phyloP scores from a whole-genome alignment of 1,139 yeast species.

The Kodamaea fungicola region DNA sequence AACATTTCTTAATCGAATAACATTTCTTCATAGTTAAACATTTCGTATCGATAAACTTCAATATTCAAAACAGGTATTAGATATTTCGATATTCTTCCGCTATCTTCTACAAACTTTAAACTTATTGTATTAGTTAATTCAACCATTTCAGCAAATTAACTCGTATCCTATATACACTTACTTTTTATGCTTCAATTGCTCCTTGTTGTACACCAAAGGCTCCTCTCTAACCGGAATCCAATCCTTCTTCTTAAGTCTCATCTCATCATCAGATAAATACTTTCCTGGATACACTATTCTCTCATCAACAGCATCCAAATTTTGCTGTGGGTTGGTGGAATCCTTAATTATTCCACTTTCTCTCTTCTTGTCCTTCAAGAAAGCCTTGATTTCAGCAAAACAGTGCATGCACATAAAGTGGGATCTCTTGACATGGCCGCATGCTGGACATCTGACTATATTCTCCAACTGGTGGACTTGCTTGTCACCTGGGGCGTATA shows the following conservation, averaged over 20 bases:
- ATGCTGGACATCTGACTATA: conserved; percentile 88
- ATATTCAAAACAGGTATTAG: too few relatives aligned
- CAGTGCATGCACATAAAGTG: conserved; percentile 93
- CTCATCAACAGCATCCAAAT: conserved; percentile 60
- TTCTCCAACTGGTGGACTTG: conserved; percentile 74
- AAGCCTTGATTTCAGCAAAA: conserved; percentile 70
- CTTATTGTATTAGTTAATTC: too few relatives aligned
- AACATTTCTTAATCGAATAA: too few relatives aligned
- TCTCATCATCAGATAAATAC: conserved; percentile 44
- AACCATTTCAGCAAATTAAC: background rate
- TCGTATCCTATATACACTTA: background rate
- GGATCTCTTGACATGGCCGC: conserved; percentile 88
- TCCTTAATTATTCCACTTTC: conserved; percentile 24
- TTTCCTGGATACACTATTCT: conserved; percentile 76
- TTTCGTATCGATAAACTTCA: too few relatives aligned
- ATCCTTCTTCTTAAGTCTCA: conserved; percentile 45
- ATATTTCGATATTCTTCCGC: too few relatives aligned
- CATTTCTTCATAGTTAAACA: too few relatives aligned
- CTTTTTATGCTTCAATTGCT: conserved; percentile 22
- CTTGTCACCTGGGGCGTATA: conserved; percentile 79
- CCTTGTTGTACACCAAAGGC: conserved; percentile 26
- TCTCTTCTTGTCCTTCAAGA: conserved; percentile 57
- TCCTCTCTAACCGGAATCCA: conserved; percentile 56
- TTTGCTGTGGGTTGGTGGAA: conserved; percentile 39
- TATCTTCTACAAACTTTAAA: too few relatives aligned